Evolutionary conservation across 1,284 basidiomycete genomes (phyloP).

Genomic region (Farysia itapuensis): DNA sequence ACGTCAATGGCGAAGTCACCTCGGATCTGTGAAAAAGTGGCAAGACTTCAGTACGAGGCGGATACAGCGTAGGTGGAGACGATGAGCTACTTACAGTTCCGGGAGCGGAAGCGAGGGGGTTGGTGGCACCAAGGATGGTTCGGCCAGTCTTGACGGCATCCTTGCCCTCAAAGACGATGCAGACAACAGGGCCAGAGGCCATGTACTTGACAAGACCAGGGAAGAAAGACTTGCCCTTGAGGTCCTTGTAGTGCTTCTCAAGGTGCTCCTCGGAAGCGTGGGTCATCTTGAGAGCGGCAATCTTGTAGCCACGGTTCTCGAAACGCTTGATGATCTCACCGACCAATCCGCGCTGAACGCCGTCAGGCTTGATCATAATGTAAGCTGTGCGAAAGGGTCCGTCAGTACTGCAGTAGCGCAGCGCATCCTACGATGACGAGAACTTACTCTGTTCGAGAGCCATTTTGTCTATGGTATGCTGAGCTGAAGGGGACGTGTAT

Average conservation of each 20-base stretch:
- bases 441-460: slow-evolving; percentile 55
- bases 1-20: slow-evolving; percentile 72
- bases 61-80: neutral
- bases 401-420: too few relatives aligned
- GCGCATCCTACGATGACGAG: neutral
- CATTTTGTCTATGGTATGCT: slow-evolving; percentile 32
- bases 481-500: neutral
- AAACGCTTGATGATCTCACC: slow-evolving; percentile 58
- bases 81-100: slow-evolving; percentile 50
- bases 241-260: slow-evolving; percentile 59
- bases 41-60: neutral
- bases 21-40: slow-evolving; percentile 6
- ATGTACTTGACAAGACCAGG: slow-evolving; percentile 63
- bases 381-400: slow-evolving; percentile 26
- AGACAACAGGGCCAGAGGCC: slow-evolving; percentile 91
- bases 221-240: slow-evolving; percentile 60
- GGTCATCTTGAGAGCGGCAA: slow-evolving; percentile 57
- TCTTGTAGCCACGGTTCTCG: slow-evolving; percentile 56
- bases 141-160: slow-evolving; percentile 69
- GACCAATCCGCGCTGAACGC: slow-evolving; percentile 55
- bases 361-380: slow-evolving; percentile 60
- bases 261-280: slow-evolving; percentile 57
- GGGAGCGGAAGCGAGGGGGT: slow-evolving; percentile 85
- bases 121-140: slow-evolving; percentile 92
- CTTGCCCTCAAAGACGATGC: slow-evolving; percentile 95